These are phyloP conservation scores for Lachnellula occidentalis DNA, from an alignment of 2,329 filamentous ascomycete genomes.

Conservation along the genomic window DNA sequence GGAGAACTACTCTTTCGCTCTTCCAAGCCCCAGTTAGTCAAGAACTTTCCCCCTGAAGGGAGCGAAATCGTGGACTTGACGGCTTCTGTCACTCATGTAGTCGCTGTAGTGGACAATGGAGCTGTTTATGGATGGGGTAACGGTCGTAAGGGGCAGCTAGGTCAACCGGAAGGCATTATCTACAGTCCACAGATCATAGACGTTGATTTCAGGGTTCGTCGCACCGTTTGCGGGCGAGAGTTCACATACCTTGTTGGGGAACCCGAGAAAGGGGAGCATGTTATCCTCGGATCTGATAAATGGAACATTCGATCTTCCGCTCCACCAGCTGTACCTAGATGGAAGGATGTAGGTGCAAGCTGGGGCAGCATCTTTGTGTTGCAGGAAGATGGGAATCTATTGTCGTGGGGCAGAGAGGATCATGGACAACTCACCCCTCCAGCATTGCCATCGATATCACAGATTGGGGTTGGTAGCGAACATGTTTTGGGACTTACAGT, in stretches of 20 bases:
- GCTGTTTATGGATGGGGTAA: slow-evolving; percentile 85
- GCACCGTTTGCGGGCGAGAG: slow-evolving; percentile 75
- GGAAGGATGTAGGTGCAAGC: slow-evolving; percentile 67
- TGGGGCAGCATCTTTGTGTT: slow-evolving; percentile 81
- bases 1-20: slow-evolving; percentile 48
- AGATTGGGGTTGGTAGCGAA: slow-evolving; percentile 82
- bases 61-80: slow-evolving; percentile 58
- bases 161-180: slow-evolving; percentile 48
- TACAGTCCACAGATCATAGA: slow-evolving; percentile 55
- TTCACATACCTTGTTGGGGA: slow-evolving; percentile 70
- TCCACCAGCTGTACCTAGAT: slow-evolving; percentile 48
- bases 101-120: slow-evolving; percentile 68
- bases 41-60: slow-evolving; percentile 57
- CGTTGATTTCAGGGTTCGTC: slow-evolving; percentile 55
- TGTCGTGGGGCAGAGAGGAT: slow-evolving; percentile 79
- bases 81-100: slow-evolving; percentile 72
- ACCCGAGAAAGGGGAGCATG: slow-evolving; percentile 50
- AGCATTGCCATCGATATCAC: slow-evolving; percentile 50
- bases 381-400: slow-evolving; percentile 51
- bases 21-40: slow-evolving; percentile 44
- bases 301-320: slow-evolving; percentile 58
- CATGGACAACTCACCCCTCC: slow-evolving; percentile 72
- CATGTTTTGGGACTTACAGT: slow-evolving; percentile 71
- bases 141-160: slow-evolving; percentile 79
- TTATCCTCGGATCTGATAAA: slow-evolving; percentile 70